These are phyloP conservation scores for Aphanomyces invadans DNA, from an alignment of 352 stramenopile genomes.

Conservation along the genomic window DNA sequence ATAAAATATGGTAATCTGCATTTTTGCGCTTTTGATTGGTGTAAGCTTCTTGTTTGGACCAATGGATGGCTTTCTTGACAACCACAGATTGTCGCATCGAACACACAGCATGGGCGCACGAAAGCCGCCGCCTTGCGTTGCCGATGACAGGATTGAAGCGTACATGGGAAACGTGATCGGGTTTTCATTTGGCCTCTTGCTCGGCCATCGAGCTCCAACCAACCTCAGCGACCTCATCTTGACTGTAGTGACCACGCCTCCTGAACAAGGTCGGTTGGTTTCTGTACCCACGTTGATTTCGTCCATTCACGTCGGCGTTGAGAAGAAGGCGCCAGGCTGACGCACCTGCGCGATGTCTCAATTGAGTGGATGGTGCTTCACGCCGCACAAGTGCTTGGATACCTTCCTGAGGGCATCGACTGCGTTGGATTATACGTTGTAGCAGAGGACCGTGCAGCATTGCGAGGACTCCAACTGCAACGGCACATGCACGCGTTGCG, in stretches of 20 bases:
- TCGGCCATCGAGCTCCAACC: neutral
- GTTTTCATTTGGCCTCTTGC: slow-evolving; percentile 4
- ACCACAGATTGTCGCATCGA: neutral
- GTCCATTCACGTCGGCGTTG: too few species aligned
- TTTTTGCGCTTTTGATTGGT: too few species aligned
- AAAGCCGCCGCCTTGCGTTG: neutral
- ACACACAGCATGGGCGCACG: too few species aligned
- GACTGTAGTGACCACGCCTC: slow-evolving; percentile 1
- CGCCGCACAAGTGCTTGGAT: slow-evolving; percentile 10
- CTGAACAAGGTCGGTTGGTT: slow-evolving; percentile 10
- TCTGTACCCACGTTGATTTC: too few species aligned
- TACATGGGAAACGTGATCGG: neutral
- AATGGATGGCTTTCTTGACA: neutral
- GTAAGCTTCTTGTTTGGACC: neutral
- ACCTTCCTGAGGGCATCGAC: slow-evolving; percentile 17
- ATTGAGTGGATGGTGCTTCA: slow-evolving; percentile 19
- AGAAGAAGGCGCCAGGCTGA: neutral
- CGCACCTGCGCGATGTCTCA: slow-evolving; percentile 5
- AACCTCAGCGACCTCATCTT: slow-evolving; percentile 4
- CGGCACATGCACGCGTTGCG: neutral
- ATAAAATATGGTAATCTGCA: too few species aligned
- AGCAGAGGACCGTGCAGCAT: neutral
- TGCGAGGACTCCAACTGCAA: neutral
- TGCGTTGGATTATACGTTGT: slow-evolving; percentile 20
- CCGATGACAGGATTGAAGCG: neutral